Evolutionary conservation across 768 basidiomycete genomes (phyloP).

Genomic region (Mycena latifolia): DNA sequence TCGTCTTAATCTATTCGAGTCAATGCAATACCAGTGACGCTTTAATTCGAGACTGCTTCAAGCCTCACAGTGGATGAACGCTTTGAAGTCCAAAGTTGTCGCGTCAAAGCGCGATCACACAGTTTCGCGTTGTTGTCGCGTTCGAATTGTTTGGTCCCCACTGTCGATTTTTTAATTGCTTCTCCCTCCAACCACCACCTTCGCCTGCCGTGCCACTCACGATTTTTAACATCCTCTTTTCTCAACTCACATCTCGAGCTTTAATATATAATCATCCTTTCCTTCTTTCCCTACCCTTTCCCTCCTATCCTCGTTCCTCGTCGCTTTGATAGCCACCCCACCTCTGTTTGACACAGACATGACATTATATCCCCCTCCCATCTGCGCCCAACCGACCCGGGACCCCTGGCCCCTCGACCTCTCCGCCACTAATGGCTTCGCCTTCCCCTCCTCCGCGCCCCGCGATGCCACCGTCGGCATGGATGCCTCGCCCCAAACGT

Average conservation of each 20-base stretch:
- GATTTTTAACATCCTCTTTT: background rate
- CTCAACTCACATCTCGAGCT: slow-evolving; percentile 1
- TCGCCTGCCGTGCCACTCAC: background rate
- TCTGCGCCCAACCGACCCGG: background rate
- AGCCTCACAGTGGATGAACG: background rate
- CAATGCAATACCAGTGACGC: too few species aligned
- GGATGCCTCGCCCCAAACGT: background rate
- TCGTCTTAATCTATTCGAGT: background rate
- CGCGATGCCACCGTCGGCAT: background rate
- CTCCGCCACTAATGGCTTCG: background rate
- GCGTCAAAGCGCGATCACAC: slow-evolving; percentile 8
- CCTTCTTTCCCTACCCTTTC: background rate
- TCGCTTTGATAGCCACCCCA: slow-evolving; percentile 11
- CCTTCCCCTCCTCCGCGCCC: background rate
- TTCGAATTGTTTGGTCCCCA: slow-evolving; percentile 21
- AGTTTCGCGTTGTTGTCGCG: slow-evolving; percentile 21
- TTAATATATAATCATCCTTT: too few species aligned
- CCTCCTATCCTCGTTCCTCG: background rate
- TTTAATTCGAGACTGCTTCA: background rate
- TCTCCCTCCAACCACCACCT: slow-evolving; percentile 7
- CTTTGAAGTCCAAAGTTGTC: background rate
- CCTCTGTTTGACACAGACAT: background rate
- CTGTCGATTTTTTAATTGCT: background rate
- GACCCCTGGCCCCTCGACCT: background rate
- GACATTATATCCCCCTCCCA: background rate